phyloP scores from a whole-genome alignment of 1,284 basidiomycete species.

The Ceratobasidium sp. region DNA sequence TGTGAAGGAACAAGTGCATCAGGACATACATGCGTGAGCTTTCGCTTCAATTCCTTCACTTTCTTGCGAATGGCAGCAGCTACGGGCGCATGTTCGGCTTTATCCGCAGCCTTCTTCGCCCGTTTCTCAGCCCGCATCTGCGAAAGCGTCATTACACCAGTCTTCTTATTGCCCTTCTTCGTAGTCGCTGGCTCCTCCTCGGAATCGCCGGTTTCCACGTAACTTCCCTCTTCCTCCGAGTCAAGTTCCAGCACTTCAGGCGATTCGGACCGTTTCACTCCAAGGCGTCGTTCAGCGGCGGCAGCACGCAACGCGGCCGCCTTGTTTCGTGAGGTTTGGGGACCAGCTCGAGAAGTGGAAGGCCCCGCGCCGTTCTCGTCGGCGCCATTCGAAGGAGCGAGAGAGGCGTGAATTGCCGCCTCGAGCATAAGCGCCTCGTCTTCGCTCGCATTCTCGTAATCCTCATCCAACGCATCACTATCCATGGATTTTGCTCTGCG shows the following conservation, averaged over 20 bases:
- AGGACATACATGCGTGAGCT: slow-evolving; percentile 65
- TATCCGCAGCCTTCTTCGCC: slow-evolving; percentile 49
- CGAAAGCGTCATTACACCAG: slow-evolving; percentile 31
- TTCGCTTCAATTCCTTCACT: slow-evolving; percentile 63
- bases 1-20: neutral
- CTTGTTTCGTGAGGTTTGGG: slow-evolving; percentile 56
- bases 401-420: slow-evolving; percentile 63
- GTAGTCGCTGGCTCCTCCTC: slow-evolving; percentile 45
- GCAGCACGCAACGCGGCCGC: slow-evolving; percentile 59
- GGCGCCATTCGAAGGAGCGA: slow-evolving; percentile 51
- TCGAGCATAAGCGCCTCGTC: slow-evolving; percentile 66
- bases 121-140: slow-evolving; percentile 47
- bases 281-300: slow-evolving; percentile 51
- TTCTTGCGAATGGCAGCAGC: slow-evolving; percentile 50
- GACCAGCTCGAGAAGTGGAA: slow-evolving; percentile 51
- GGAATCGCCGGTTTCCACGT: slow-evolving; percentile 38
- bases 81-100: slow-evolving; percentile 18
- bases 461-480: slow-evolving; percentile 43
- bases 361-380: slow-evolving; percentile 52
- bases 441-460: slow-evolving; percentile 40
- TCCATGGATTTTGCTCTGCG: slow-evolving; percentile 41
- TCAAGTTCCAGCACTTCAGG: slow-evolving; percentile 33
- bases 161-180: slow-evolving; percentile 42
- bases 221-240: slow-evolving; percentile 26
- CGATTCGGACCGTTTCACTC: slow-evolving; percentile 43